These are phyloP conservation scores for Xylaria multiplex DNA, from an alignment of 2,329 filamentous ascomycete species.

Conservation along the genomic window DNA sequence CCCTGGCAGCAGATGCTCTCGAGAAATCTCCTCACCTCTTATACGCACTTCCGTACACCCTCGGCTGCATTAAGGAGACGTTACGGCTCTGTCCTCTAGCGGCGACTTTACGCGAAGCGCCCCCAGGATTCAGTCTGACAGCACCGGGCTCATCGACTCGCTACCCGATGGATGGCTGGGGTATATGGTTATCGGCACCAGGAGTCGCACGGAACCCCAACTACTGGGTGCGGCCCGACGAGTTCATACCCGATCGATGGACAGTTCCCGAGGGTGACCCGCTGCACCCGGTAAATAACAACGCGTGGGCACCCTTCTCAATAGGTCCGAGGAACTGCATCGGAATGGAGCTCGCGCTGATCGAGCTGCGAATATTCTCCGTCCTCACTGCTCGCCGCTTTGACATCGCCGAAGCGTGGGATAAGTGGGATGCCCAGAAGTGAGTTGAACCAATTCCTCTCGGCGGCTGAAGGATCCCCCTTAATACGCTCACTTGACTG, in stretches of 20 bases:
- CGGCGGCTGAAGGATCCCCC: background rate
- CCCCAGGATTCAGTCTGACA: conserved; percentile 40
- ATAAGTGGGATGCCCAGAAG: conserved; percentile 50
- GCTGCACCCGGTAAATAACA: conserved; percentile 43
- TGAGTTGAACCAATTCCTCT: conserved; percentile 33
- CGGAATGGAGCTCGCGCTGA: conserved; percentile 65
- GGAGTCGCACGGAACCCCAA: conserved; percentile 43
- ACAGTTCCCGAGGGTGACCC: conserved; percentile 43
- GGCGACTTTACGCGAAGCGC: conserved; percentile 40
- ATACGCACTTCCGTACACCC: conserved; percentile 51
- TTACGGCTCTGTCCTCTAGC: conserved; percentile 49
- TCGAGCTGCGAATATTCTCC: conserved; percentile 61
- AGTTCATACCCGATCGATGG: conserved; percentile 53
- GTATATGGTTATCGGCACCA: conserved; percentile 42
- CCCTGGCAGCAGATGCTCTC: conserved; percentile 37
- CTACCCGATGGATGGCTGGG: conserved; percentile 46
- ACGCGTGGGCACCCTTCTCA: conserved; percentile 64
- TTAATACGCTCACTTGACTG: background rate
- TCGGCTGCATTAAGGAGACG: conserved; percentile 53
- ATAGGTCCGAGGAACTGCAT: conserved; percentile 65
- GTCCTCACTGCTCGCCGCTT: conserved; percentile 60
- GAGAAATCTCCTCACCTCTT: conserved; percentile 45
- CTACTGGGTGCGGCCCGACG: conserved; percentile 48
- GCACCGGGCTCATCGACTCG: conserved; percentile 39
- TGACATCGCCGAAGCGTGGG: conserved; percentile 59